Evolutionary conservation across 1,284 basidiomycete species (phyloP), one percentile per base, ranked within the genome.

Genomic region (Rhodotorula sp.): DNA sequence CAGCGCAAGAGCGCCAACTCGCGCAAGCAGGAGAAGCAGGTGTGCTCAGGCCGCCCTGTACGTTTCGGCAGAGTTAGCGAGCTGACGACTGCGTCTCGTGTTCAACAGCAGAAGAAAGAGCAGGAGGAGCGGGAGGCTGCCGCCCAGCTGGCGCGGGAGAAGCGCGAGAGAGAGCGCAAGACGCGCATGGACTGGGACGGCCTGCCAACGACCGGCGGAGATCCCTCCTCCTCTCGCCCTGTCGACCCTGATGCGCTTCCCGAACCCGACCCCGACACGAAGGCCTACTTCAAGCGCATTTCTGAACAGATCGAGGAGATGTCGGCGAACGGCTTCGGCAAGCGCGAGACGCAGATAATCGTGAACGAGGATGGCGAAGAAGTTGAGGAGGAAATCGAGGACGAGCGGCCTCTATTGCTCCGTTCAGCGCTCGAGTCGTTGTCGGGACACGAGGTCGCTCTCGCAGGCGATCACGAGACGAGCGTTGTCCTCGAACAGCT

Each of bases 391-490:
- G 75, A 76, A 50, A 64, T 74, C 40, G 78, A 78, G 54, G 74
- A 71, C 94, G 93, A 92, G 77, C 86, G 88, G 65, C 86, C 88
- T 31, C 81, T 91, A 67, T 93, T 97, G 78, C 87, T 97, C 64
- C 82, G 89, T 31, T 91, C 92, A 2, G 91, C 92, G 22, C 81
- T 97, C 52, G 83, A 85, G 26, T 91, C 95, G 76, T 88, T 95
- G 84, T 84, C 85, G 24, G 88, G 86, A 8, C 92, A 94, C 78
- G 94, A 96, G 80, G 88, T 89, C 60, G 87, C 90, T 72, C 85
- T 95, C 22, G 88, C 92, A 1, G 93, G 93, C 0, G 94, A 97
- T 80, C 90, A 91, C 3, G 93, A 96, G 69, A 93, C 91, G 74
- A 92, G 92, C 1, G 85, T 89, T 40, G 86, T 95, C 58, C 81